These are phyloP conservation scores for Blepharisma stoltei DNA, from an alignment of 73 alveolate genomes.

Conservation along the genomic window DNA sequence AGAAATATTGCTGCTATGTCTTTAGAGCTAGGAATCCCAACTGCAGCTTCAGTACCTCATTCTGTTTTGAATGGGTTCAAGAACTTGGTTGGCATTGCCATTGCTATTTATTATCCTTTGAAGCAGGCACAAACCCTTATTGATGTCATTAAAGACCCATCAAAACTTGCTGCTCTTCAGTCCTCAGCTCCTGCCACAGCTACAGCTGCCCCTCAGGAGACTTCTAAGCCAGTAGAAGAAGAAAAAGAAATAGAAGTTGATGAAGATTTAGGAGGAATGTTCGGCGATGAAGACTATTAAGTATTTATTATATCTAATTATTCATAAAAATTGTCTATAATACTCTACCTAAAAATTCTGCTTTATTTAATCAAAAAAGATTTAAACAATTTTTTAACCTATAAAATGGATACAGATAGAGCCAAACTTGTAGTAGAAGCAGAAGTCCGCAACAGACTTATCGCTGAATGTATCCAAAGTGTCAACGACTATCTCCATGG, in stretches of 20 bases:
- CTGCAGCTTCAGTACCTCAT: conserved; percentile 97
- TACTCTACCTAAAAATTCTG: too few species aligned
- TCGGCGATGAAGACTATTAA: conserved; percentile 76
- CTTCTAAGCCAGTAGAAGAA: conserved; percentile 43
- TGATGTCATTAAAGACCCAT: conserved; percentile 55
- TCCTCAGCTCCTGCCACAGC: conserved; percentile 35
- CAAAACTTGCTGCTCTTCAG: conserved; percentile 59
- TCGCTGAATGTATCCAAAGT: too few species aligned
- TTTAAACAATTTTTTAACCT: too few species aligned
- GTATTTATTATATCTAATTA: too few species aligned
- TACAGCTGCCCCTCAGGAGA: conserved; percentile 44
- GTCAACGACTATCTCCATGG: too few species aligned
- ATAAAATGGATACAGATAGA: too few species aligned
- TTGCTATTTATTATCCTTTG: conserved; percentile 85
- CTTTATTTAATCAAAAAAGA: too few species aligned
- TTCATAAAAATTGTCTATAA: too few species aligned
- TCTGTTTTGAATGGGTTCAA: conserved; percentile 93
- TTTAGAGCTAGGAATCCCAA: conserved; percentile 87
- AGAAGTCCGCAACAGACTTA: too few species aligned
- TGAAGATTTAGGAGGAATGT: conserved; percentile 88
- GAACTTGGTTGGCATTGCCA: conserved; percentile 94
- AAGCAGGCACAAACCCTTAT: conserved; percentile 54
- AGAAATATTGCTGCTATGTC: conserved; percentile 83
- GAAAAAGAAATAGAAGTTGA: conserved; percentile 81
- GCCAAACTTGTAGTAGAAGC: too few species aligned